Percentiles rank a stretch among this genome's conserved stretches.
phyloP scores from a whole-genome alignment of 345 rosid genomes.

The Eucalyptus regnans region DNA sequence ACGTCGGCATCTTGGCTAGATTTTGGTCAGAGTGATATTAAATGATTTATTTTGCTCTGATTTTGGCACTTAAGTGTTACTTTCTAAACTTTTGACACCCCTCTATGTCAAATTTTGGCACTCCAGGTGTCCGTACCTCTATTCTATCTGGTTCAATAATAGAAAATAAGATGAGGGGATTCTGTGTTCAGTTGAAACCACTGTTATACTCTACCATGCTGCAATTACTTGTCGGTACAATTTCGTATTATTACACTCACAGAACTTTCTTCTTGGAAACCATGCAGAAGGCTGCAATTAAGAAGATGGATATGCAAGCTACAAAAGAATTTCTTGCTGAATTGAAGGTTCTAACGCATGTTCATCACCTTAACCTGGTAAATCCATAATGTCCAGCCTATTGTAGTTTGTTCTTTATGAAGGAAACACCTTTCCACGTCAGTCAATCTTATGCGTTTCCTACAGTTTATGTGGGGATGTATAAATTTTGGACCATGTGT shows the following conservation, averaged over 20 bases:
- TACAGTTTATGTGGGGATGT: neutral
- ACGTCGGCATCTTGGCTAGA: no score
- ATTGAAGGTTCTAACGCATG: conserved; percentile 78
- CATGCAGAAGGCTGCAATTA: conserved; percentile 89
- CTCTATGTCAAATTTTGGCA: no score
- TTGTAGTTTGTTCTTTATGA: neutral
- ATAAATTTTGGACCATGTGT: neutral
- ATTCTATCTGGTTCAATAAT: neutral
- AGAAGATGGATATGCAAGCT: conserved; percentile 99
- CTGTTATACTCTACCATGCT: neutral
- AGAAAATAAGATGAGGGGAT: neutral
- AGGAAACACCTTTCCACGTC: neutral
- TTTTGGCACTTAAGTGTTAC: no score
- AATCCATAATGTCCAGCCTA: neutral
- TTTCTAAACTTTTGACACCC: no score
- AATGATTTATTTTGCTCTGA: no score
- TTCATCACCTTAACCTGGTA: conserved; percentile 97
- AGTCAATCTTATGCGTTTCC: neutral
- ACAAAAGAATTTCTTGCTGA: conserved; percentile 89
- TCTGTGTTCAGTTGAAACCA: no score
- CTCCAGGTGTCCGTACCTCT: no score
- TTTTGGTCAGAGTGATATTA: no score
- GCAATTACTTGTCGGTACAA: neutral
- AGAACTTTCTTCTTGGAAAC: neutral
- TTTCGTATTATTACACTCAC: neutral